Base-by-base conservation (phyloP, 202 grass and related monocot species). In the Zizania palustris region DNA sequence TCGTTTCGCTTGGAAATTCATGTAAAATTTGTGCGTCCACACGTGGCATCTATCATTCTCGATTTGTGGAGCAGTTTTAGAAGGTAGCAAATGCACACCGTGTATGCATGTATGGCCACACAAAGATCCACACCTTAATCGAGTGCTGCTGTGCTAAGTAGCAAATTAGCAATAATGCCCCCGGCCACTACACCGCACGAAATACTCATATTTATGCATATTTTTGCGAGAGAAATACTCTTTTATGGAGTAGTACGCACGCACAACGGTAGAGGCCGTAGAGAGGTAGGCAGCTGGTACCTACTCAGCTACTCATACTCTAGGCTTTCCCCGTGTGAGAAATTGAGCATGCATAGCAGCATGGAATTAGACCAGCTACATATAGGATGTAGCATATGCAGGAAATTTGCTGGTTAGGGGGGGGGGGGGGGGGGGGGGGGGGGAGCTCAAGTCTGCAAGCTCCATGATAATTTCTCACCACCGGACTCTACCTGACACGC, bases 81-180 rank as follows among this genome's bases (percentile, higher is more conserved):
- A n/a, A 18, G 45, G 45, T 77, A 74, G 56, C 39, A 16, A n/a
- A 57, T 14, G 63, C 38, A 58, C 34, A 9, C 34, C 12, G 45
- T 42, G 7, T 7, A 37, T 53, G 50, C 15, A 8, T 54, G 50
- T 19, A 18, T 19, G 16, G 50, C 50, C 36, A 6, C 33, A 45
- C 67, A 18, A 51, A 77, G 5, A 65, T 66, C 45, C 74, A 65
- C 45, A 65, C 46, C 35, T 48, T 43, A 37, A 16, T 61, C 55
- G 12, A 67, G 36, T 66, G 62, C 43, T 48, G 43, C 1, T 0
- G 6, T 7, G 40, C 18, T 20, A 12, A 1, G 45, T 11, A 77
- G 60, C n/a, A n/a, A n/a, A n/a, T n/a, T n/a, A n/a, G n/a, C 1
- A 60, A 33, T 22, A 11, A 76, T 77, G 45, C 73, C 20, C 73